Percentiles rank a stretch among this genome's conserved stretches.
Evolutionary conservation across 257 asterid genomes (phyloP).

Genomic region (Prunella vulgaris): DNA sequence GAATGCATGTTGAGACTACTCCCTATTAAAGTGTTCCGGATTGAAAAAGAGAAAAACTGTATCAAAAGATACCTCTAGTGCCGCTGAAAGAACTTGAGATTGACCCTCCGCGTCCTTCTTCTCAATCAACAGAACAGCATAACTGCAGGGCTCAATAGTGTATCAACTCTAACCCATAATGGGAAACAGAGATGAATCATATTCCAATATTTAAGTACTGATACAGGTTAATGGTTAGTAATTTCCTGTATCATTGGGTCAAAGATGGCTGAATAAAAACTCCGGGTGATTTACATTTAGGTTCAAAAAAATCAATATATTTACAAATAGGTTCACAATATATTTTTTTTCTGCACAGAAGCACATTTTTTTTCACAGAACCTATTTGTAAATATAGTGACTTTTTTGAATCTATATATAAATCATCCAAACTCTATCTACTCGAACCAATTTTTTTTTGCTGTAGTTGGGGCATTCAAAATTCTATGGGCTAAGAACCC

Average conservation of each 20-base stretch:
- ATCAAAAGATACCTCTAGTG: conserved; percentile 63
- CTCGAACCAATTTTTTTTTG: background rate
- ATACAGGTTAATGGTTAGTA: background rate
- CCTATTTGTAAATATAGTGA: no score
- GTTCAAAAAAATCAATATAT: no score
- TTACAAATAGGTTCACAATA: no score
- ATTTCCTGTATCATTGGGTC: background rate
- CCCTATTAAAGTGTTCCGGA: background rate
- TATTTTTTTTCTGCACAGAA: no score
- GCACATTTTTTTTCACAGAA: no score
- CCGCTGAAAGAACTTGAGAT: conserved; percentile 97
- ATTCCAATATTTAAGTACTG: background rate
- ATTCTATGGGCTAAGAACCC: background rate
- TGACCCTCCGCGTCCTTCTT: conserved; percentile 91
- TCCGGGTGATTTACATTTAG: no score
- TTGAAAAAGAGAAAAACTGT: background rate
- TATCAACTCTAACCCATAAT: conserved; percentile 11
- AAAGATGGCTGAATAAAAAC: conserved; percentile 5
- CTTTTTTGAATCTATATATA: no score
- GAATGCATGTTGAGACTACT: background rate
- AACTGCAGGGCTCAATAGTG: conserved; percentile 47
- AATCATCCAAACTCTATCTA: no score
- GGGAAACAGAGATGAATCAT: conserved; percentile 12
- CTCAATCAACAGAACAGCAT: conserved; percentile 87
- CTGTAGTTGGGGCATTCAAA: background rate